These are phyloP conservation scores for Wallacemonas sp. DNA, from an alignment of 208 protist species.

Conservation along the genomic window DNA sequence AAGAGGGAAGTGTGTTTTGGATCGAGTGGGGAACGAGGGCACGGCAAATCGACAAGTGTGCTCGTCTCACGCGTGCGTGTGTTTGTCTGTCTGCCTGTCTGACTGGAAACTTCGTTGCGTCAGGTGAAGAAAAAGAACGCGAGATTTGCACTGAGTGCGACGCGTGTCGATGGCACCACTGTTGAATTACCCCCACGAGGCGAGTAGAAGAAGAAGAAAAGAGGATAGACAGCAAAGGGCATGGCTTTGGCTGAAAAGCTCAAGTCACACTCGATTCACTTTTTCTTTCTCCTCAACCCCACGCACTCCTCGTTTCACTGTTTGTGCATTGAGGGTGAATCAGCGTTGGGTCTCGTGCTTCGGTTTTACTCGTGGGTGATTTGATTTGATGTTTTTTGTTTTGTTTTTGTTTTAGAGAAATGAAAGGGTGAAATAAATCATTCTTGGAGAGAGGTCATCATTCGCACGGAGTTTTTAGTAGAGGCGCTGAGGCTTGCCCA, in stretches of 20 bases:
- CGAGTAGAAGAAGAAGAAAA: too few relatives aligned
- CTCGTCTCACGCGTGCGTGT: too few relatives aligned
- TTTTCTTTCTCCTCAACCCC: too few relatives aligned
- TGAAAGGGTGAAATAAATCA: slow-evolving; percentile 12
- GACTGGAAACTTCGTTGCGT: too few relatives aligned
- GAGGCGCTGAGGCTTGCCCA: slow-evolving; percentile 96
- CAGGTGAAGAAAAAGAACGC: too few relatives aligned
- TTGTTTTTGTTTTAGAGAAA: slow-evolving; percentile 13
- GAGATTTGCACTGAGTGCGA: too few relatives aligned
- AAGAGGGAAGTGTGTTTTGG: neutral
- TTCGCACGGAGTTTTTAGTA: slow-evolving; percentile 69
- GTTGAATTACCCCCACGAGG: too few relatives aligned
- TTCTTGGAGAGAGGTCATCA: neutral
- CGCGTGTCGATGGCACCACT: too few relatives aligned
- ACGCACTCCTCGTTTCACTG: neutral
- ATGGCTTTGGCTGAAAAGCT: too few relatives aligned
- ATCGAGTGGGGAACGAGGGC: slow-evolving; percentile 12
- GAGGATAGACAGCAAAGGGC: too few relatives aligned
- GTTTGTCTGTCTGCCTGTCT: too few relatives aligned
- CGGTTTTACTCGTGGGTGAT: neutral
- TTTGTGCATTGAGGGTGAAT: neutral
- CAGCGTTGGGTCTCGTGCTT: neutral
- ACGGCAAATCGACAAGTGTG: neutral
- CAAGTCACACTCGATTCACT: too few relatives aligned
- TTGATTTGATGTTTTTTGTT: slow-evolving; percentile 15